Conservation (phyloP, 768 basidiomycete genomes). For the Phaeolepiota aurea region DNA sequence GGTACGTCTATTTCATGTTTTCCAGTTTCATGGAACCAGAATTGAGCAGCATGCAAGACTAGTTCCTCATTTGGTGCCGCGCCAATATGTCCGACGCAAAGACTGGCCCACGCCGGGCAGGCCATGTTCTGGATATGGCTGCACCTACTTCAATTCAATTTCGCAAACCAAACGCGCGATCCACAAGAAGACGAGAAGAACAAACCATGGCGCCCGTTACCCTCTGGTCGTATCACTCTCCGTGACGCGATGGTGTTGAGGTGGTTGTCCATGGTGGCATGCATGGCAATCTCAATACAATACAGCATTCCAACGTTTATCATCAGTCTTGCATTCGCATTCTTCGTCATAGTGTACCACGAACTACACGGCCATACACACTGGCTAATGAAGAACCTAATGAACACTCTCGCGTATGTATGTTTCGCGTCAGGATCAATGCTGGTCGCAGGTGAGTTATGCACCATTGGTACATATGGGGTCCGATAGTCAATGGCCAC, state of each 20-base stretch:
- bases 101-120: conserved; percentile 13
- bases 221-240: conserved; percentile 31
- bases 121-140: conserved; percentile 34
- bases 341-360: conserved; percentile 27
- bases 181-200: conserved; percentile 35
- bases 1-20: conserved; percentile 15
- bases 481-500: no score
- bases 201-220: conserved; percentile 36
- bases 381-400: conserved; percentile 27
- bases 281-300: conserved; percentile 20
- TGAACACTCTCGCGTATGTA: conserved; percentile 28
- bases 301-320: conserved; percentile 21
- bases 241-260: conserved; percentile 24
- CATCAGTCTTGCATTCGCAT: conserved; percentile 23
- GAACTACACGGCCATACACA: conserved; percentile 26
- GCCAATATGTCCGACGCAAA: conserved; percentile 12
- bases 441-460: conserved; percentile 22
- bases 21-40: background rate
- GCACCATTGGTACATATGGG: background rate
- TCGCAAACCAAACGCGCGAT: conserved; percentile 34
- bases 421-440: conserved; percentile 29
- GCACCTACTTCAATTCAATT: conserved; percentile 33
- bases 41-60: conserved; percentile 7
- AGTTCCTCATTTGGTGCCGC: conserved; percentile 16
- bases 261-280: conserved; percentile 24